Evolutionary conservation across 1,284 basidiomycete species (phyloP), one percentile per base, ranked within the genome.

Genomic region (Somion occarium): DNA sequence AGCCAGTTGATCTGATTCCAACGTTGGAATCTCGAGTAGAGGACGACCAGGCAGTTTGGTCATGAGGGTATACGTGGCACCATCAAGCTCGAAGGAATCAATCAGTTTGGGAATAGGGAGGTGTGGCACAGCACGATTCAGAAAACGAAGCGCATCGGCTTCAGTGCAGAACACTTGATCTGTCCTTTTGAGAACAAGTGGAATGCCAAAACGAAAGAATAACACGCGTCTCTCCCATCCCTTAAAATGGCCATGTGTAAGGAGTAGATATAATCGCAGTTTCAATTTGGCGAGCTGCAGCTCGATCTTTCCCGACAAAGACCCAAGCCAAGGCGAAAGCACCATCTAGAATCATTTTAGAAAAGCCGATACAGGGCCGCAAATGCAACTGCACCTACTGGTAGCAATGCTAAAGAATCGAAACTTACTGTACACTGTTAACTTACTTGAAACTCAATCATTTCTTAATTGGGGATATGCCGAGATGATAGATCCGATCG

Each of bases 31-130:
- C 11, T 57, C 50, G 15, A 53, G 13, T 7, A 61, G 44, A 12
- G 27, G 37, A 18, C 48, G 49, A 5, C 60, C 61, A 5, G 54
- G 54, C n/a, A 61, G 51, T 38, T 50, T 55, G 19, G 57, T 59
- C 60, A 63, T 60, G 25, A 60, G 22, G 2, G 60, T 57, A 52
- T 63, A 63, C 7, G 56, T 54, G n/a, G 20, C 46, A 9, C 52
- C 53, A 39, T 49, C 48, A 38, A 52, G 22, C 3, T 45, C 42
- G 44, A 62, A 56, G 5, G 52, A 53, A 38, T 55, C 52, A 22
- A 61, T 44, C 15, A 61, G 50, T 26, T 27, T 46, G 3, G 61
- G 61, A 18, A 62, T 62, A 26, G 61, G 61, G 13, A 62, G 51
- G 25, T 54, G 37, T 3, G 53, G 61, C 12, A 39, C 46, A 41